Percentiles rank a stretch among this genome's conserved stretches.
These are phyloP conservation scores for Boletus subparvulus DNA, from an alignment of 768 basidiomycete genomes.

Conservation along the genomic window DNA sequence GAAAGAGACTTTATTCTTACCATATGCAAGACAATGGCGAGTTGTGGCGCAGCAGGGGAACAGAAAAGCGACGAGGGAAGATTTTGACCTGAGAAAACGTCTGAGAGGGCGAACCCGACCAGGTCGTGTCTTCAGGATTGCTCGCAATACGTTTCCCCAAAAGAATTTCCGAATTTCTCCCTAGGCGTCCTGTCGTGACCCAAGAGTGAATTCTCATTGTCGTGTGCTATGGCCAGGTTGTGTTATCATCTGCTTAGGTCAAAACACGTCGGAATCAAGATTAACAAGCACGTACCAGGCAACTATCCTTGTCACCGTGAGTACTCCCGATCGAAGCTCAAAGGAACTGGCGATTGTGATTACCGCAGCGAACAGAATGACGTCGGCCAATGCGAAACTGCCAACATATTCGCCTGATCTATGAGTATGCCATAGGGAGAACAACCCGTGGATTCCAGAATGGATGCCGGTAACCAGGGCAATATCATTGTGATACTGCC, in stretches of 20 bases:
- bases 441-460: too few relatives aligned
- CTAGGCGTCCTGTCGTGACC: not conserved
- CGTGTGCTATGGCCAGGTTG: not conserved
- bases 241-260: not conserved
- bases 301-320: not conserved
- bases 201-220: too few relatives aligned
- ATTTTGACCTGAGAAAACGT: not conserved
- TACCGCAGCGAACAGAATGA: too few relatives aligned
- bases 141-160: not conserved
- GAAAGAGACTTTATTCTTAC: not conserved
- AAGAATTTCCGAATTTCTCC: too few relatives aligned
- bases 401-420: not conserved
- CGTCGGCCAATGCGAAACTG: not conserved
- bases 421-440: not conserved
- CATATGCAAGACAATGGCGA: too few relatives aligned
- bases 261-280: not conserved
- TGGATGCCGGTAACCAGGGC: not conserved
- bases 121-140: too few relatives aligned
- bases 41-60: not conserved
- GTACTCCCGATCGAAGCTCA: too few relatives aligned
- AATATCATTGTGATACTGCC: too few relatives aligned
- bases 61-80: not conserved
- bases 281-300: not conserved
- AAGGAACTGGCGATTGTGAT: not conserved
- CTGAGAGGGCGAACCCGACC: not conserved